Conservation (phyloP, 192 early-diverging fungal genomes). For the Chytriomyces confervae region DNA sequence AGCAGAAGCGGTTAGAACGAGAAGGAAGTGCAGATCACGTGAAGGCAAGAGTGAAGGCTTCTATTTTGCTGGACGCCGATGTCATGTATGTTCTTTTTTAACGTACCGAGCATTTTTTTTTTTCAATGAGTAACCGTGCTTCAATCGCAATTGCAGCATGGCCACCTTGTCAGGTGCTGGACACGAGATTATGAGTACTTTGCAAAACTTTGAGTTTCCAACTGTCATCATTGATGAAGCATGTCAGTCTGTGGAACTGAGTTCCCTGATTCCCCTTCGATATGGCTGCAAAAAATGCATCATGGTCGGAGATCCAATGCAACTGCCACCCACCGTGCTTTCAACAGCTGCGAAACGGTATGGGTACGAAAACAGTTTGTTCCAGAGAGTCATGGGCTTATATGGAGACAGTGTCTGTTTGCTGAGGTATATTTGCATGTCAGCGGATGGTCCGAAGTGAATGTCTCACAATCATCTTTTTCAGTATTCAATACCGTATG, state of each 20-base stretch:
- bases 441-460: not conserved
- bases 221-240: slow-evolving; percentile 93
- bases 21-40: slow-evolving; percentile 28
- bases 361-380: slow-evolving; percentile 86
- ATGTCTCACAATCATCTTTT: not conserved
- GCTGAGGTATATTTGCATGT: slow-evolving; percentile 56
- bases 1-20: slow-evolving; percentile 46
- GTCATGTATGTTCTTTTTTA: slow-evolving; percentile 49
- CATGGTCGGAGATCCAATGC: slow-evolving; percentile 93
- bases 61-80: slow-evolving; percentile 79
- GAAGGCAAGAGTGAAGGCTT: slow-evolving; percentile 57
- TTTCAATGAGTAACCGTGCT: not conserved
- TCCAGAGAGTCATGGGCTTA: slow-evolving; percentile 80
- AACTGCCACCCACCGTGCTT: slow-evolving; percentile 90
- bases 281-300: slow-evolving; percentile 82
- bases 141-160: slow-evolving; percentile 25
- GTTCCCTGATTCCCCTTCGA: slow-evolving; percentile 85
- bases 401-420: slow-evolving; percentile 72
- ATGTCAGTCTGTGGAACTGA: slow-evolving; percentile 88
- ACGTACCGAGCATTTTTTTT: not conserved
- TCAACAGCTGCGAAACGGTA: slow-evolving; percentile 71
- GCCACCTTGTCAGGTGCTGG: slow-evolving; percentile 87
- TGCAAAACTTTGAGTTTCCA: slow-evolving; percentile 68
- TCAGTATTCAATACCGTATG: slow-evolving; percentile 95
- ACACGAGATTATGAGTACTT: slow-evolving; percentile 75